These are phyloP conservation scores for Clavispora asparagi DNA, from an alignment of 805 yeast species.

Conservation along the genomic window DNA sequence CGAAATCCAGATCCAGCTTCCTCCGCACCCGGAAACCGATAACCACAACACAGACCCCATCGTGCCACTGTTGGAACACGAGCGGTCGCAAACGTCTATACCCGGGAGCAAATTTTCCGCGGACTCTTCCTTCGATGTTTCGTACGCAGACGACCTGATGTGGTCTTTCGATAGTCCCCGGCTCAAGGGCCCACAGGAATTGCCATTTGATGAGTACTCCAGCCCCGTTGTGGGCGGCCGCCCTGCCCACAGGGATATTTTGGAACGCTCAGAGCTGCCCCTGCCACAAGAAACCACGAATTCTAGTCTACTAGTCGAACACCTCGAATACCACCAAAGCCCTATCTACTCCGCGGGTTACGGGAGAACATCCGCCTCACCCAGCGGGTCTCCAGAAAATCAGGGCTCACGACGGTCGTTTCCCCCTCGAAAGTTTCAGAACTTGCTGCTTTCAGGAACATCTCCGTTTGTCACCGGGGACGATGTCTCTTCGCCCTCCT, in stretches of 20 bases:
- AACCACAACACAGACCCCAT: not conserved
- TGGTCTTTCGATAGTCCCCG: conserved; percentile 26
- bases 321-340: not conserved
- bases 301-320: not conserved
- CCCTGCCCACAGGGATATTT: not conserved
- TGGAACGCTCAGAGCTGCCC: not conserved
- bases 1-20: not conserved
- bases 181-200: conserved; percentile 37
- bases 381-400: not conserved
- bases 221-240: not conserved
- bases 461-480: conserved; percentile 4
- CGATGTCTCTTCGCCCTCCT: not conserved
- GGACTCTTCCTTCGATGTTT: not conserved
- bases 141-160: conserved; percentile 14
- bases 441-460: conserved; percentile 12
- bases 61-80: not conserved
- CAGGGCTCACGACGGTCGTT: not conserved
- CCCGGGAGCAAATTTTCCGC: not conserved
- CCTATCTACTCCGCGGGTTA: not conserved
- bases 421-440: conserved; percentile 10
- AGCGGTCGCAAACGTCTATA: not conserved
- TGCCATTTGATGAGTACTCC: conserved; percentile 26
- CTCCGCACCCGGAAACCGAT: not conserved
- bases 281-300: not conserved
- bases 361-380: not conserved